A percentile compares a stretch with the other conserved stretches of the same genome.
Evolutionary conservation across 2,329 filamentous ascomycete species (phyloP).

Genomic region (Diaporthe vaccinii): DNA sequence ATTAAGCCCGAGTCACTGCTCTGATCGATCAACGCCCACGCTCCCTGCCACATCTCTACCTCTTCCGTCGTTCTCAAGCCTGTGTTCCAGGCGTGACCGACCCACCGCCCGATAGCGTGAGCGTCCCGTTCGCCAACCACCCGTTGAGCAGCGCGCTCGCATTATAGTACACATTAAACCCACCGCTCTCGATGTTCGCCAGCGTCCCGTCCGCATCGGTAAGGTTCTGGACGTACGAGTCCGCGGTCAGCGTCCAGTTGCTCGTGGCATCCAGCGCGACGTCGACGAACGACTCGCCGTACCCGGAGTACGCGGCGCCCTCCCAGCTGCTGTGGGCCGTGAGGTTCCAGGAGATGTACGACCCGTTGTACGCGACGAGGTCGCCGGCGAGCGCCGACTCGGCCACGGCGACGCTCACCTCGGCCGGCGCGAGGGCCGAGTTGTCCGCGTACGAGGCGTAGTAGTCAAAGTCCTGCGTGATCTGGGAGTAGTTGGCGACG

Average conservation of each 20-base stretch:
- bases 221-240: slow-evolving; percentile 42
- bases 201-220: slow-evolving; percentile 38
- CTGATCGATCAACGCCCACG: background rate
- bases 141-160: slow-evolving; percentile 33
- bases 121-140: slow-evolving; percentile 35
- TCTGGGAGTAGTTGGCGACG: slow-evolving; percentile 47
- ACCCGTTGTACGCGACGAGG: slow-evolving; percentile 50
- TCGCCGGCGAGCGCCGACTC: slow-evolving; percentile 48
- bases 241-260: slow-evolving; percentile 43
- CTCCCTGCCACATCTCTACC: too few species aligned
- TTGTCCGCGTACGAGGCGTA: slow-evolving; percentile 50
- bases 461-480: slow-evolving; percentile 52
- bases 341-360: slow-evolving; percentile 42
- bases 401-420: slow-evolving; percentile 45
- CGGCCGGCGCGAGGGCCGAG: slow-evolving; percentile 45
- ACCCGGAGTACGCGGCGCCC: slow-evolving; percentile 43
- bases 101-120: slow-evolving; percentile 23
- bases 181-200: slow-evolving; percentile 39
- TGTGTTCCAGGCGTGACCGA: background rate
- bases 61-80: background rate
- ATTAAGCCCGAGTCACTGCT: background rate
- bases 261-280: slow-evolving; percentile 40
- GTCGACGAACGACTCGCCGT: slow-evolving; percentile 11
- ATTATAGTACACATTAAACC: slow-evolving; percentile 41
- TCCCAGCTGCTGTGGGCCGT: slow-evolving; percentile 41